phyloP scores from a whole-genome alignment of 225 moss, liverwort and hornwort genomes.

The Marchantia polymorpha region DNA sequence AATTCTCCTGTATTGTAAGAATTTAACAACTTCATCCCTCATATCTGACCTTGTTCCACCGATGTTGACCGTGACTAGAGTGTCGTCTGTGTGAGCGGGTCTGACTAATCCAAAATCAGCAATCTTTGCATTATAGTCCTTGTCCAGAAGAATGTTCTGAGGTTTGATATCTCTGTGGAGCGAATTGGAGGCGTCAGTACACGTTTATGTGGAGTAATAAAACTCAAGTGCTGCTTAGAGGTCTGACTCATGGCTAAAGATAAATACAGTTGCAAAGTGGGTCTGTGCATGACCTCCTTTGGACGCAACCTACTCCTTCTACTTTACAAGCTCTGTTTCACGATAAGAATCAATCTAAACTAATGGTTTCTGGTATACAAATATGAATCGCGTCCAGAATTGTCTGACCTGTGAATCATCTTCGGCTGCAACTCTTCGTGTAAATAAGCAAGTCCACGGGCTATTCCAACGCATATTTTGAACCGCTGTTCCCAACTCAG shows the following conservation, averaged over 20 bases:
- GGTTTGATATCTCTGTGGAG: constrained; percentile 34
- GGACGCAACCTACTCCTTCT: too few relatives aligned
- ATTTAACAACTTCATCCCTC: too few relatives aligned
- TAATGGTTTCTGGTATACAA: too few relatives aligned
- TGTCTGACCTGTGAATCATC: constrained; percentile 19
- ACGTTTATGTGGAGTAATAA: too few relatives aligned
- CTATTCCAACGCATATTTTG: constrained; percentile 18
- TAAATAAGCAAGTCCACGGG: constrained; percentile 20
- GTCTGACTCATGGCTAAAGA: too few relatives aligned
- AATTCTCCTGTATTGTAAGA: not conserved
- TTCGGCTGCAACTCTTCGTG: constrained; percentile 4
- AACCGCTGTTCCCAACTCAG: constrained; percentile 21
- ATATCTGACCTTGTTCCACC: constrained; percentile 2
- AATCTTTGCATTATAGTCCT: constrained; percentile 33
- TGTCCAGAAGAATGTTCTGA: constrained; percentile 35
- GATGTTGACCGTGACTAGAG: not conserved
- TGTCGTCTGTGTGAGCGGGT: not conserved
- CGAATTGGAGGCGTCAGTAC: too few relatives aligned
- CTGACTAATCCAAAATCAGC: constrained; percentile 31
- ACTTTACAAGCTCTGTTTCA: too few relatives aligned
- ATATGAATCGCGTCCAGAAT: not conserved
- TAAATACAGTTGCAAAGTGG: too few relatives aligned
- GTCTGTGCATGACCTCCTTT: too few relatives aligned
- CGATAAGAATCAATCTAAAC: too few relatives aligned
- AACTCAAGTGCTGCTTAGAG: too few relatives aligned